Evolutionary conservation across 2,329 filamentous ascomycete species (phyloP), one percentile per base, ranked within the genome.

Genomic region (Ilyonectria robusta): DNA sequence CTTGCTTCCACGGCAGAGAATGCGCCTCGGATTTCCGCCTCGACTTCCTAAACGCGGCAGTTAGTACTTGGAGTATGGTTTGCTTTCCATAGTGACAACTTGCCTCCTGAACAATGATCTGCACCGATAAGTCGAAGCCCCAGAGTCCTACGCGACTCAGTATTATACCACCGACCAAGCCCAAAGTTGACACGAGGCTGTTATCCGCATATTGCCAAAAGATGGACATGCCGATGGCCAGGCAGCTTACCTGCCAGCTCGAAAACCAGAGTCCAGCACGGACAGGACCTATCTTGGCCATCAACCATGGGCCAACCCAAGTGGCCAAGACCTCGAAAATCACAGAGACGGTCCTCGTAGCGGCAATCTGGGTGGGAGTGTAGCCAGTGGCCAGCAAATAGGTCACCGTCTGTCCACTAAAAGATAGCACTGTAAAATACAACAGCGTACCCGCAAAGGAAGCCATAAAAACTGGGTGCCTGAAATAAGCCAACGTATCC

Each of bases 231-330:
- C 83, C 87, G 0, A 77, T 81, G 1, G 81, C 81, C 5, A 91
- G 80, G 70, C 86, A 89, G 3, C 82, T 63, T n/a, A 91, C 82
- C 75, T 94, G 91, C 87, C 90, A 93, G 62, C 86, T 90, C 10
- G 91, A 76, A 68, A 89, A 89, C 93, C 93, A 94, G 3, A 94
- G 83, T 0, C 92, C 93, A 0, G 87, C 85, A n/a, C 93, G 83
- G 8, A 93, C 82, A 1, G 85, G 81, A 0, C 90, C 89, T 44
- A 91, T 85, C 44, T 78, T 80, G 2, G 71, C 72, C 83, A 89
- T 90, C 15, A 91, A 75, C 61, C 81, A 79, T 0, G 90, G 90
- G 0, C 86, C 88, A 0, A 86, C 75, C 84, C 87, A 91, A 0
- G 91, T 92, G 0, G 90, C 89, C 8, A 81, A 81, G 3, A 92